Base-by-base conservation (phyloP, 2,329 filamentous ascomycete genomes). In the Fusarium nelsonii region DNA sequence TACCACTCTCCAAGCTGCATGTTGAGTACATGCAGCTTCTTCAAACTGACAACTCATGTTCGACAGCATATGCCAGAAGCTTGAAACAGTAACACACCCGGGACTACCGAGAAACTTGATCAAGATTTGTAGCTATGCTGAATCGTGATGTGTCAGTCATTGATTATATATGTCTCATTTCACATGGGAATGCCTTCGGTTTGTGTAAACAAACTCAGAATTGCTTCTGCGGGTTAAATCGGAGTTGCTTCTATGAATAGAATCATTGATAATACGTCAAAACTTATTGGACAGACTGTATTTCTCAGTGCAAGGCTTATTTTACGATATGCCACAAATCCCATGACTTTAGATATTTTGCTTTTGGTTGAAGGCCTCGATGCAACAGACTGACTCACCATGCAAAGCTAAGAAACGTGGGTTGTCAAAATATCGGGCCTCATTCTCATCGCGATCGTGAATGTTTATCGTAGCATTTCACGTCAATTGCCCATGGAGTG, bases 1-100 rank as follows among this genome's bases (percentile, higher is more conserved):
- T 39, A 4, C 58, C 58, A 63, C 51, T 18, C 34, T 18, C 37
- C n/a, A 58, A 44, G 16, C 43, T 32, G 28, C 36, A 48, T 63
- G 36, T n/a, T n/a, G n/a, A n/a, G n/a, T n/a, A n/a, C n/a, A 44
- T 39, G 50, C 37, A 57, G 44, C 48, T 44, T 23, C 33, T 32
- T 32, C 30, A 41, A 49, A 32, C 37, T 58, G n/a, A 43, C 50
- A 52, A 52, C 36, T 49, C 43, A 44, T 45, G 23, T 23, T 33
- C 16, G 30, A 26, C 53, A 26, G 40, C n/a, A 30, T 69, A 52
- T 40, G 49, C 48, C 28, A 46, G 33, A 33, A 52, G 48, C 39
- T 63, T 54, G 45, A 43, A 45, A 26, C n/a, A 30, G 61, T 44
- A 50, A 43, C 44, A 67, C 23, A 23, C 20, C 40, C 66, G 61